These are phyloP conservation scores for Aspergillus tubingensis DNA, from an alignment of 2,329 filamentous ascomycete genomes.

Conservation along the genomic window DNA sequence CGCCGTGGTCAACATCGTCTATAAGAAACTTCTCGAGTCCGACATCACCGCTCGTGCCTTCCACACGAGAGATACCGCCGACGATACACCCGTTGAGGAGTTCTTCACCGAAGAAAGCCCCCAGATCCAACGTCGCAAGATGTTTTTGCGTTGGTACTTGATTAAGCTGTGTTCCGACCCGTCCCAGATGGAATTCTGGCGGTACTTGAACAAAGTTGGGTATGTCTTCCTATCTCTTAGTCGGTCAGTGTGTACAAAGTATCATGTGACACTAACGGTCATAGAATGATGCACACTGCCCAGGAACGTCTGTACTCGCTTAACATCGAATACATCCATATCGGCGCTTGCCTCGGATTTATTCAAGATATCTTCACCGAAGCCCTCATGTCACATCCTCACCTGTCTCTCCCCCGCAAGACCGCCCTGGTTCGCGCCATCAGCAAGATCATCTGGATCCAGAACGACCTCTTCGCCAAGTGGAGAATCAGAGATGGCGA, in stretches of 20 bases:
- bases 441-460: constrained; percentile 82
- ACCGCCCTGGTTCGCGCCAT: constrained; percentile 73
- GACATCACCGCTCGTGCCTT: constrained; percentile 82
- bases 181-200: constrained; percentile 75
- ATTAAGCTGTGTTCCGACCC: constrained; percentile 74
- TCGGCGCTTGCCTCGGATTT: constrained; percentile 70
- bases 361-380: constrained; percentile 78
- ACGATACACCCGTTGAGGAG: constrained; percentile 67
- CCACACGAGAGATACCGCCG: constrained; percentile 60
- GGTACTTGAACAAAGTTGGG: constrained; percentile 82
- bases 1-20: constrained; percentile 80
- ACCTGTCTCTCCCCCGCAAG: constrained; percentile 67
- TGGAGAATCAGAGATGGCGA: constrained; percentile 74
- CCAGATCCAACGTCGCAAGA: constrained; percentile 75
- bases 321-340: constrained; percentile 79
- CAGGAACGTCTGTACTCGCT: constrained; percentile 70
- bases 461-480: constrained; percentile 83
- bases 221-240: constrained; percentile 40
- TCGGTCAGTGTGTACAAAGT: not conserved
- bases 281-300: constrained; percentile 76
- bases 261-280: constrained; percentile 1
- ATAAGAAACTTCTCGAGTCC: constrained; percentile 76
- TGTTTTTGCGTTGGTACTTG: constrained; percentile 74
- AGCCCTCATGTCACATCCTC: constrained; percentile 71
- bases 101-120: constrained; percentile 67